A percentile compares a stretch with the other conserved stretches of the same genome.
Evolutionary conservation across 2,329 filamentous ascomycete species (phyloP).

Genomic region (Cryphonectria nitschkei): DNA sequence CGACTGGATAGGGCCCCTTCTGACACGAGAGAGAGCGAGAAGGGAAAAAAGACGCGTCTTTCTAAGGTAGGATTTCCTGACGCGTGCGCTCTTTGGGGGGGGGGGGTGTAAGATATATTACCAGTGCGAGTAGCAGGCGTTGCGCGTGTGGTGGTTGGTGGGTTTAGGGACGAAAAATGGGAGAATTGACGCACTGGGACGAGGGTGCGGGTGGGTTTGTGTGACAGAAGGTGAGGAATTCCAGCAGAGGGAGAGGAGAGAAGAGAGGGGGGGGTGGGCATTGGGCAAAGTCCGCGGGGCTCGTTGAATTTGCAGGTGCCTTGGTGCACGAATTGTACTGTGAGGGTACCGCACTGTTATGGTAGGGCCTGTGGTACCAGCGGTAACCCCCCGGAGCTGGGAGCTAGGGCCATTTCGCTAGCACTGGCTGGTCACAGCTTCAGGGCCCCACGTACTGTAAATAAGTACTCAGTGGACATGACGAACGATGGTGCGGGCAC

Average conservation of each 20-base stretch:
- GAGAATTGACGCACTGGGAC: conserved; percentile 22
- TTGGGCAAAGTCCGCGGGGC: conserved; percentile 23
- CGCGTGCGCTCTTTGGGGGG: background rate
- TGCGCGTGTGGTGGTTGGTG: conserved; percentile 15
- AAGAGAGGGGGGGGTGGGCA: conserved; percentile 10
- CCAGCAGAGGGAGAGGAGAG: background rate
- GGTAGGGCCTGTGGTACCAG: background rate
- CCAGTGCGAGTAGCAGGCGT: conserved; percentile 25
- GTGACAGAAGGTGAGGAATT: background rate
- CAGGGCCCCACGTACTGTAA: background rate
- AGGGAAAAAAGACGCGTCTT: background rate
- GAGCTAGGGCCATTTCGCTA: background rate
- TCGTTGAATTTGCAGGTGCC: conserved; percentile 23
- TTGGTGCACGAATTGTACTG: conserved; percentile 24
- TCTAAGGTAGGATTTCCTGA: background rate
- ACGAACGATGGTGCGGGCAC: background rate
- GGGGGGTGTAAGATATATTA: background rate
- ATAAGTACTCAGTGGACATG: background rate
- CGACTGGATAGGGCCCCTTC: background rate
- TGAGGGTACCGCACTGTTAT: background rate
- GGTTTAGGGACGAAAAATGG: conserved; percentile 3
- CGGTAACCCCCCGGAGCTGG: background rate
- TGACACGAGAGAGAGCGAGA: background rate
- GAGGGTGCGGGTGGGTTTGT: background rate
- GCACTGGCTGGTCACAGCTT: background rate